Evolutionary conservation across 2,329 filamentous ascomycete genomes (phyloP).

Genomic region (Cyclaneusma minus): DNA sequence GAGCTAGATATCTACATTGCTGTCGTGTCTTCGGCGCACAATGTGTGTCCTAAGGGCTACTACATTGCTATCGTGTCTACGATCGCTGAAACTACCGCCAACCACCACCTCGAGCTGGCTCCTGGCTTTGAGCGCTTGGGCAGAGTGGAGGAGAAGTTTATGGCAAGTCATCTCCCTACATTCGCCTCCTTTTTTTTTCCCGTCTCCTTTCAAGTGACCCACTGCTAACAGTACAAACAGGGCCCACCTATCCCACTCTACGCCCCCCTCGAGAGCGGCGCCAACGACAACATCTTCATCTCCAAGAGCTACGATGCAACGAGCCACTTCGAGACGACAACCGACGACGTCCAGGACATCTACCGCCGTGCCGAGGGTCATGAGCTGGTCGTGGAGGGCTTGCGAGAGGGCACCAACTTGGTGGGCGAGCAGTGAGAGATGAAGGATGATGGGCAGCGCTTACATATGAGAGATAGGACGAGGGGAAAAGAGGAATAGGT

Average conservation of each 20-base stretch:
- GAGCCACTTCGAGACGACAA: slow-evolving; percentile 87
- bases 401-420: slow-evolving; percentile 61
- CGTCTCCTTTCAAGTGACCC: too few relatives aligned
- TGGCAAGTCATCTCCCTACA: slow-evolving; percentile 53
- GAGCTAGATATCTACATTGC: slow-evolving; percentile 86
- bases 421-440: slow-evolving; percentile 51
- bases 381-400: slow-evolving; percentile 74
- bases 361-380: slow-evolving; percentile 73
- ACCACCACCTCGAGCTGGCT: slow-evolving; percentile 92
- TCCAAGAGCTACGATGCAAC: slow-evolving; percentile 98
- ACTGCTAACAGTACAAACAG: slow-evolving; percentile 20
- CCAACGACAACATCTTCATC: slow-evolving; percentile 85
- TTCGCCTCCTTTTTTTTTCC: neutral
- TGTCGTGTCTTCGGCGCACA: slow-evolving; percentile 88
- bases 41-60: slow-evolving; percentile 97
- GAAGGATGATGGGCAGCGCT: neutral
- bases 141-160: slow-evolving; percentile 91
- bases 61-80: slow-evolving; percentile 98
- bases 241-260: slow-evolving; percentile 83
- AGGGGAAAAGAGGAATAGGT: too few relatives aligned
- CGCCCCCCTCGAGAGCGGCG: slow-evolving; percentile 71
- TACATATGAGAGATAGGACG: too few relatives aligned
- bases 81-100: slow-evolving; percentile 78
- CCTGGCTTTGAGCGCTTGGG: slow-evolving; percentile 85
- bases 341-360: slow-evolving; percentile 88